phyloP scores from a whole-genome alignment of 441 rosid species.

The Erodium moschatum region DNA sequence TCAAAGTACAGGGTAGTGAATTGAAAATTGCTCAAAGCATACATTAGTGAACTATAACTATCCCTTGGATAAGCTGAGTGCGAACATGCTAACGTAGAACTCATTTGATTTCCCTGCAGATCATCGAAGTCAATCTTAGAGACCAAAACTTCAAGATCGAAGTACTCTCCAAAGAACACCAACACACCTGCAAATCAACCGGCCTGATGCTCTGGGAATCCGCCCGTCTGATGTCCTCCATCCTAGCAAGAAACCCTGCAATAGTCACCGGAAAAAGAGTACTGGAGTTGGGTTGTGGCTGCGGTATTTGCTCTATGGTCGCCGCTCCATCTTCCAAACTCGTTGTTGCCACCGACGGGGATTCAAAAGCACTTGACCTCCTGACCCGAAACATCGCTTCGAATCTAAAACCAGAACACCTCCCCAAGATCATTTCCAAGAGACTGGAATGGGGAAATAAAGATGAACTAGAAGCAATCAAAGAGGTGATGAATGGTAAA shows the following conservation, averaged over 20 bases:
- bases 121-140: conserved; percentile 37
- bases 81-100: neutral
- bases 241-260: conserved; percentile 60
- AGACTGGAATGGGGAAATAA: conserved; percentile 72
- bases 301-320: conserved; percentile 76
- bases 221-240: conserved; percentile 69
- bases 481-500: conserved; percentile 21
- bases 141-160: conserved; percentile 42
- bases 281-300: conserved; percentile 74
- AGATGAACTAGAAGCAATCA: conserved; percentile 46
- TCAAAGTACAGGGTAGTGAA: no score
- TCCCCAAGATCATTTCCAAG: conserved; percentile 37
- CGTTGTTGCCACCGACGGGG: conserved; percentile 76
- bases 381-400: conserved; percentile 42
- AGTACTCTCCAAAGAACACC: conserved; percentile 64
- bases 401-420: conserved; percentile 39
- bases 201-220: conserved; percentile 98
- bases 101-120: conserved; percentile 28
- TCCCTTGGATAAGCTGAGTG: no score
- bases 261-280: conserved; percentile 60
- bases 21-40: no score
- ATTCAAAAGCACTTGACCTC: conserved; percentile 47
- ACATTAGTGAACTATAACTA: no score
- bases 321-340: conserved; percentile 46
- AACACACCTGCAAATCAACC: conserved; percentile 82